Conservation (phyloP, 768 basidiomycete genomes). For the Naganishia antarctica region DNA sequence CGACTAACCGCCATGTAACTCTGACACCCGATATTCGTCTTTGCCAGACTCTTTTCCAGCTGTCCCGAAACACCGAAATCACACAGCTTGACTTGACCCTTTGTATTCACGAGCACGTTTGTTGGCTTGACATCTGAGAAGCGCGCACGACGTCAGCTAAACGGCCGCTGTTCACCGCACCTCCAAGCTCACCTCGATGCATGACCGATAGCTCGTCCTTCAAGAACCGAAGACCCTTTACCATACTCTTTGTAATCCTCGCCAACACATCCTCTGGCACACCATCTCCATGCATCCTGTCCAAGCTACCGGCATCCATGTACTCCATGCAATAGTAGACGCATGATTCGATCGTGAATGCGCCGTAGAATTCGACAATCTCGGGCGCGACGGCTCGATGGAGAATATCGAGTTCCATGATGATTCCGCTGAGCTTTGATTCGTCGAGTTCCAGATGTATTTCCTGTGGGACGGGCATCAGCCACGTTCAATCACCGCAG, state of each 20-base stretch:
- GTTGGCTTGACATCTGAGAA: constrained; percentile 81
- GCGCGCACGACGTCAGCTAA: constrained; percentile 52
- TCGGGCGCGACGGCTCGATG: constrained; percentile 85
- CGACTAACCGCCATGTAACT: constrained; percentile 89
- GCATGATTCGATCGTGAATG: constrained; percentile 99
- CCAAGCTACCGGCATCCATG: constrained; percentile 97
- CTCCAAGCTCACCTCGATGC: constrained; percentile 65
- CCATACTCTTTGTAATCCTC: constrained; percentile 74
- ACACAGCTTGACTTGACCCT: constrained; percentile 86
- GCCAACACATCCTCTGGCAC: constrained; percentile 74
- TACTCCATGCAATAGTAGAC: constrained; percentile 99
- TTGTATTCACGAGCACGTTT: constrained; percentile 82
- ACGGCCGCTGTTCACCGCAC: constrained; percentile 8
- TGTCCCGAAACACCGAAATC: constrained; percentile 99
- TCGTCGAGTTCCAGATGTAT: constrained; percentile 93
- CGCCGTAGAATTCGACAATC: constrained; percentile 98
- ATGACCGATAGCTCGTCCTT: constrained; percentile 91
- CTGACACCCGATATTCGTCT: constrained; percentile 98
- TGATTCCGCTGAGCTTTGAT: constrained; percentile 86
- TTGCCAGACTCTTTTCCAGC: constrained; percentile 89
- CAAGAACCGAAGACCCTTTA: constrained; percentile 83
- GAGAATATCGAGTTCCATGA: constrained; percentile 97
- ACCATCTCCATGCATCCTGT: constrained; percentile 64
- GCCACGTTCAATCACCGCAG: not conserved
- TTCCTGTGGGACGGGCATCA: constrained; percentile 60